A percentile compares a stretch with the other conserved stretches of the same genome.
phyloP scores from a whole-genome alignment of 208 protist species.

The Wallacemonas sp. region DNA sequence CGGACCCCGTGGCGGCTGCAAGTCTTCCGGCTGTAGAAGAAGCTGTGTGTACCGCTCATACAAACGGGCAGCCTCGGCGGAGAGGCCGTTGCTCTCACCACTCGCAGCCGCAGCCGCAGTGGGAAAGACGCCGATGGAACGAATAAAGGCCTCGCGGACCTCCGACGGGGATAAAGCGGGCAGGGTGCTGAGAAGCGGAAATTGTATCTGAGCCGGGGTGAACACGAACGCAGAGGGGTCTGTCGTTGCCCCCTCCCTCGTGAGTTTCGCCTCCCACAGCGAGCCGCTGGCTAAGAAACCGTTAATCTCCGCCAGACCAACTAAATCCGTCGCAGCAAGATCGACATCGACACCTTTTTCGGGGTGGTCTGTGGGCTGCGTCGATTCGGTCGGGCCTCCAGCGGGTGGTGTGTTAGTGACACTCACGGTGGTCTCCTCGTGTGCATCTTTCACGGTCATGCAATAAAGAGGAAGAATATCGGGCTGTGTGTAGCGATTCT shows the following conservation, averaged over 20 bases:
- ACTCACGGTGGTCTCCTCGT: background rate
- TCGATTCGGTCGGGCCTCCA: background rate
- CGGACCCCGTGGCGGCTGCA: conserved; percentile 23
- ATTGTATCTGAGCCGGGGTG: conserved; percentile 45
- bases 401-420: background rate
- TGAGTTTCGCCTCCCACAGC: conserved; percentile 11
- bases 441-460: background rate
- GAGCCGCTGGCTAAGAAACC: conserved; percentile 10
- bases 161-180: conserved; percentile 9
- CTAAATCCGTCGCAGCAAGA: background rate
- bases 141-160: conserved; percentile 1
- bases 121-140: background rate
- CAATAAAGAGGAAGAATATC: conserved; percentile 14
- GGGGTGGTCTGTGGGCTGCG: too few relatives aligned
- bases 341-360: background rate
- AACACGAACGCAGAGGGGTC: conserved; percentile 25
- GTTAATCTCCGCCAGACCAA: background rate
- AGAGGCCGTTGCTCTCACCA: background rate
- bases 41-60: background rate
- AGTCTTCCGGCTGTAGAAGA: conserved; percentile 1
- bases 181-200: conserved; percentile 49
- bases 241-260: background rate
- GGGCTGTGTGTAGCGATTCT: conserved; percentile 33
- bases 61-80: conserved; percentile 1
- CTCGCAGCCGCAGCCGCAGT: too few relatives aligned